A percentile compares a stretch with the other conserved stretches of the same genome.
Conservation (phyloP, 495 filamentous ascomycete genomes). For the Xylaria acuta region DNA sequence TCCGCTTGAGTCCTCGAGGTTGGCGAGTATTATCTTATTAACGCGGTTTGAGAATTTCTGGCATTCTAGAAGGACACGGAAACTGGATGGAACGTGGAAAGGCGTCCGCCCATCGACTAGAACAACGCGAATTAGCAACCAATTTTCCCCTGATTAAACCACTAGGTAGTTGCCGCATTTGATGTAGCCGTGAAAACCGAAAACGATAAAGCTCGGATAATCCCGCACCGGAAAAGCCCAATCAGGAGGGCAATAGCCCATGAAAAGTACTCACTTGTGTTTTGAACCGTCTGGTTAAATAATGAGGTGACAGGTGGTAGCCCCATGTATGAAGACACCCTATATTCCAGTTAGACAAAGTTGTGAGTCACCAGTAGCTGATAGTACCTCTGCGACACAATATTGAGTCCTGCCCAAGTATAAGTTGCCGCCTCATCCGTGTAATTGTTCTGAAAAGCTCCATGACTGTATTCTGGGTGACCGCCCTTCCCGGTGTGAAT, state of each 20-base stretch:
- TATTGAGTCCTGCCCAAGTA: conserved; percentile 54
- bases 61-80: conserved; percentile 49
- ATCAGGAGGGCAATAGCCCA: too few species aligned
- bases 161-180: neutral
- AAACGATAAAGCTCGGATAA: neutral
- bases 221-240: neutral
- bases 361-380: conserved; percentile 14
- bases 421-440: conserved; percentile 52
- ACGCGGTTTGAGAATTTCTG: conserved; percentile 49
- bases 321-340: conserved; percentile 46
- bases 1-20: conserved; percentile 49
- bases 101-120: conserved; percentile 43
- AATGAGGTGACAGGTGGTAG: conserved; percentile 46
- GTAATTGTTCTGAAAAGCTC: conserved; percentile 40
- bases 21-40: conserved; percentile 47
- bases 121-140: neutral
- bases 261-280: conserved; percentile 29
- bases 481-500: conserved; percentile 51
- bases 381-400: conserved; percentile 47
- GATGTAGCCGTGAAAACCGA: neutral
- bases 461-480: conserved; percentile 49
- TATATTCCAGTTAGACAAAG: neutral
- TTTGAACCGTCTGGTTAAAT: conserved; percentile 52
- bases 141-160: neutral
- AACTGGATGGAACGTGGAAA: conserved; percentile 47